Evolutionary conservation across 2,329 filamentous ascomycete genomes (phyloP).

Genomic region (Biscogniauxia mediterranea): DNA sequence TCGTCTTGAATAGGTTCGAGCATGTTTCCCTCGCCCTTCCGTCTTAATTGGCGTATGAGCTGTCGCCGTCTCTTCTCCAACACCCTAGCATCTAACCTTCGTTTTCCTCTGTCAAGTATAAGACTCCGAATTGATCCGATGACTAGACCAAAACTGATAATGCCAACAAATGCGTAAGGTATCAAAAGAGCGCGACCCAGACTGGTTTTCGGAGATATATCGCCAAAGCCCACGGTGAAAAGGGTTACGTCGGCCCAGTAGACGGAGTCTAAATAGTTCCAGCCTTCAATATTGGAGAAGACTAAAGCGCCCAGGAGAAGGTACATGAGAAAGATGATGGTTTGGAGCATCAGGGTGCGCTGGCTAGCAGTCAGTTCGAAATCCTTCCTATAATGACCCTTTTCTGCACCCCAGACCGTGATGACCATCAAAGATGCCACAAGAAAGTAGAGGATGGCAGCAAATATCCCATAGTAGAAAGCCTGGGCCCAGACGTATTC

Average conservation of each 20-base stretch:
- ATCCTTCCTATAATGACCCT: slow-evolving; percentile 69
- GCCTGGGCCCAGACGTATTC: slow-evolving; percentile 72
- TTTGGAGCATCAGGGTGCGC: slow-evolving; percentile 86
- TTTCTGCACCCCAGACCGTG: slow-evolving; percentile 75
- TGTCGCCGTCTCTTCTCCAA: slow-evolving; percentile 57
- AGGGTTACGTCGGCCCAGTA: slow-evolving; percentile 77
- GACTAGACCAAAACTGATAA: slow-evolving; percentile 81
- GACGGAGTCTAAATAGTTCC: slow-evolving; percentile 73
- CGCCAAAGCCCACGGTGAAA: slow-evolving; percentile 64
- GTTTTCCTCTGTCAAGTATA: slow-evolving; percentile 56
- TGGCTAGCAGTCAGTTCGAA: slow-evolving; percentile 79
- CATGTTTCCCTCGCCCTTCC: slow-evolving; percentile 45
- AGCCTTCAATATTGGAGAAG: slow-evolving; percentile 70
- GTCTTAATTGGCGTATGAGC: slow-evolving; percentile 45
- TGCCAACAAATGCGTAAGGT: slow-evolving; percentile 79
- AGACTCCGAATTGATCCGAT: slow-evolving; percentile 74
- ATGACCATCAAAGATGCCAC: slow-evolving; percentile 73
- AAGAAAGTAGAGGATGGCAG: slow-evolving; percentile 75
- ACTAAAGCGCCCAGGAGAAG: slow-evolving; percentile 73
- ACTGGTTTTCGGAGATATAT: slow-evolving; percentile 46
- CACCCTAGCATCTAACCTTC: slow-evolving; percentile 54
- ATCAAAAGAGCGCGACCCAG: slow-evolving; percentile 71
- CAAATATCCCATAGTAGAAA: slow-evolving; percentile 82
- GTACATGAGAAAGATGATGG: slow-evolving; percentile 81
- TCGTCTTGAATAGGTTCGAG: slow-evolving; percentile 46